A percentile compares a stretch with the other conserved stretches of the same genome.
These are phyloP conservation scores for Penicillium canariense DNA, from an alignment of 495 filamentous ascomycete species.

Conservation along the genomic window DNA sequence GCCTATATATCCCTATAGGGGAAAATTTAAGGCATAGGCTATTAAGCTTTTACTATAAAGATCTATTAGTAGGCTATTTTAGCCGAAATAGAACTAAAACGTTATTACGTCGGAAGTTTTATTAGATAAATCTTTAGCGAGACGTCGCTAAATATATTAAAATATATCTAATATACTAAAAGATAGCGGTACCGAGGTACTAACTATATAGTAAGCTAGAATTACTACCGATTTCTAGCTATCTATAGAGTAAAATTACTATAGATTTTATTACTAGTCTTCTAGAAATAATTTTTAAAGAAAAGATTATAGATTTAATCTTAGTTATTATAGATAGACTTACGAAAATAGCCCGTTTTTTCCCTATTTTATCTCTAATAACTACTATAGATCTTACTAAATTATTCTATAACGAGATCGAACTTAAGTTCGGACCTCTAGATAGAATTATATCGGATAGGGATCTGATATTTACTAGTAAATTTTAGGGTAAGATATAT, in stretches of 20 bases:
- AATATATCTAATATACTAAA: not conserved
- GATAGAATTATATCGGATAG: no score
- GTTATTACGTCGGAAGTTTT: not conserved
- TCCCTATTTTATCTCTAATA: no score
- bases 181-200: not conserved
- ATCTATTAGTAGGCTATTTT: not conserved
- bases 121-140: not conserved
- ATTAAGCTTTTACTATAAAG: not conserved
- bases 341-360: no score
- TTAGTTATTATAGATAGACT: not conserved
- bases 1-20: not conserved
- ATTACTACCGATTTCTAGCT: not conserved
- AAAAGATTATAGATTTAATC: not conserved
- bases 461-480: no score
- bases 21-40: not conserved
- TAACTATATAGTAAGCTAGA: not conserved
- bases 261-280: not conserved
- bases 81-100: not conserved
- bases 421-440: no score
- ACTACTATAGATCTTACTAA: no score
- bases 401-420: no score
- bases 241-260: not conserved
- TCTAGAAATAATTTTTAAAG: not conserved
- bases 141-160: not conserved
- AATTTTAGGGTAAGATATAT: no score